These are phyloP conservation scores for Fragilaria radians DNA, from an alignment of 108 stramenopile genomes.

Conservation along the genomic window DNA sequence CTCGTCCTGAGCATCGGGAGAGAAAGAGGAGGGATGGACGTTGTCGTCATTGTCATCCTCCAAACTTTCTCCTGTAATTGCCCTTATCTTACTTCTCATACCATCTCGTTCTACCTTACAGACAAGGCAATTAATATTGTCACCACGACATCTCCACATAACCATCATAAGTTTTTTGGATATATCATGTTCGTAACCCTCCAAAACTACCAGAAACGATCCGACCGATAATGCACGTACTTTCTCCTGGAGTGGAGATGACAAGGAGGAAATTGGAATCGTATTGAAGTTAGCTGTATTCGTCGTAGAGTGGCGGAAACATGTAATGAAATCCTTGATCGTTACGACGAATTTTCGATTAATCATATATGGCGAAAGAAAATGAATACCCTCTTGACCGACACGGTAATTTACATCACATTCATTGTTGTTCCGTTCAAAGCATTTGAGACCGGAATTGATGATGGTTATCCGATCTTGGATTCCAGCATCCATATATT, in stretches of 20 bases:
- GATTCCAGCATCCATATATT: constrained; percentile 63
- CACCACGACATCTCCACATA: constrained; percentile 68
- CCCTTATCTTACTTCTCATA: constrained; percentile 57
- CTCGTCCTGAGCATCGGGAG: not conserved
- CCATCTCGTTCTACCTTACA: constrained; percentile 70
- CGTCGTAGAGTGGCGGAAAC: constrained; percentile 34
- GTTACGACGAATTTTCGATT: constrained; percentile 56
- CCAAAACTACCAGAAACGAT: constrained; percentile 66
- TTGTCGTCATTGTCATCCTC: too few relatives aligned
- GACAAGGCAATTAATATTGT: constrained; percentile 58
- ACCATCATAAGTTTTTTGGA: constrained; percentile 62
- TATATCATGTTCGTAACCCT: constrained; percentile 71
- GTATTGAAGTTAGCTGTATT: constrained; percentile 33
- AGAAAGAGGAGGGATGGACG: too few relatives aligned
- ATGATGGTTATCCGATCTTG: constrained; percentile 69
- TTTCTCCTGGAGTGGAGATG: constrained; percentile 33
- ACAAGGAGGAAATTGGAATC: not conserved
- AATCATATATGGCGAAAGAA: constrained; percentile 72
- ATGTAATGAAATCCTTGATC: constrained; percentile 60
- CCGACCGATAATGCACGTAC: constrained; percentile 41
- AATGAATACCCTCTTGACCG: constrained; percentile 77
- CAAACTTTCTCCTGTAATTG: constrained; percentile 12
- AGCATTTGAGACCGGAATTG: constrained; percentile 72
- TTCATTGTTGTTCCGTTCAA: constrained; percentile 59
- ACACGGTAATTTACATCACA: constrained; percentile 46